Evolutionary conservation across 352 stramenopile species (phyloP).

Genomic region (Aphanomyces stellatus): DNA sequence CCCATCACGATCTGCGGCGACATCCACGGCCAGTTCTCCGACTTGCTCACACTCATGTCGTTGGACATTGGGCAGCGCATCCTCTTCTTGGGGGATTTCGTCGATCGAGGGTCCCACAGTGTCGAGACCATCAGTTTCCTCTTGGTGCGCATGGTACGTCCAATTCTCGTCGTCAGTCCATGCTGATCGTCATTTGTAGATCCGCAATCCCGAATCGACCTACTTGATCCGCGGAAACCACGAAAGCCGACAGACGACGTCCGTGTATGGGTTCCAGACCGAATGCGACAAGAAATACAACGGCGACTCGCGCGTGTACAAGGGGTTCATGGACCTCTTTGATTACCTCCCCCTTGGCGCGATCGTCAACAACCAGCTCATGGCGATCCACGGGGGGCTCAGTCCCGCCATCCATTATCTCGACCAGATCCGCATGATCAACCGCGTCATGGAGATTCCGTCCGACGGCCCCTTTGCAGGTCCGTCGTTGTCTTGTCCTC

Average conservation of each 20-base stretch:
- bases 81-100: constrained; percentile 97
- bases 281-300: constrained; percentile 83
- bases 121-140: constrained; percentile 92
- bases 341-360: constrained; percentile 79
- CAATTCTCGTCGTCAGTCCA: not conserved
- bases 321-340: constrained; percentile 72
- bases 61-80: constrained; percentile 79
- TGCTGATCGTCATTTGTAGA: constrained; percentile 43
- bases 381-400: constrained; percentile 59
- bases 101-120: constrained; percentile 93
- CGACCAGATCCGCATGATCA: constrained; percentile 89
- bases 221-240: constrained; percentile 94
- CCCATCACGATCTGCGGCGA: constrained; percentile 88
- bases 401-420: constrained; percentile 71
- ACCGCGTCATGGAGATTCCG: constrained; percentile 74
- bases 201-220: constrained; percentile 88
- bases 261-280: constrained; percentile 79
- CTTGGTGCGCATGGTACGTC: constrained; percentile 62
- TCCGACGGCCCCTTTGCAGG: constrained; percentile 63
- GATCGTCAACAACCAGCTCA: constrained; percentile 48
- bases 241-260: constrained; percentile 80
- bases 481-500: too few species aligned
- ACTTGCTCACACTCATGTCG: constrained; percentile 92
- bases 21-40: constrained; percentile 97
- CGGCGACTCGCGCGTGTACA: constrained; percentile 58